Evolutionary conservation across 2,329 filamentous ascomycete species (phyloP), one percentile per base, ranked within the genome.

Genomic region (Rutstroemia sp.): DNA sequence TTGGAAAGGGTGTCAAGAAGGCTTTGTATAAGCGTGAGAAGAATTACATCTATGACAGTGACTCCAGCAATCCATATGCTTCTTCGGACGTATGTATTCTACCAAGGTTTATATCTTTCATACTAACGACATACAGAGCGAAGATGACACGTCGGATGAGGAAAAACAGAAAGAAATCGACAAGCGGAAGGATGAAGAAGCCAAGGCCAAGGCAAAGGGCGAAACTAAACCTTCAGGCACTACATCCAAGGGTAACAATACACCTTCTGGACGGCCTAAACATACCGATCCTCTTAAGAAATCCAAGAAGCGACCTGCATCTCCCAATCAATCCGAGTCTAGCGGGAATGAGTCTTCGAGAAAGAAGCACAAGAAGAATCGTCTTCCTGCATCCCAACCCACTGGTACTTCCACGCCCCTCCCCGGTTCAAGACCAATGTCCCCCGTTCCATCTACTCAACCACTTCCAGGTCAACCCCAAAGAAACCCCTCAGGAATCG

Each of bases 301-400:
- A 61, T 67, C 69, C 3, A 67, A 80, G 34, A 71, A 96, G 74
- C 85, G 92, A 30, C 81, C 89, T 34, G 90, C 91, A 18, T 96
- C 91, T 16, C 90, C 92, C 3, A 87, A 92, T 62, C 79, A 88
- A 34, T 96, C 69, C 0, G 92, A 97, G 69, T 90, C 90, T 9
- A 95, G 90, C 69, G 92, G 90, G 53, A 95, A 92, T 64, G 92
- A 97, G 70, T 92, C 89, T 0, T 83, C 85, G 23, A 86, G 87
- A 62, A 91, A 94, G 73, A 90, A 89, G 75, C 82, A 80, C 69
- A 82, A 87, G 68, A 88, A 86, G 74, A 87, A 87, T 69, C 79
- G 82, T 60, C 72, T 72, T 1, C 68, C 74, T 16, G 78, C 78
- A 14, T 70, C 76, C 2, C 75, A 74, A 53, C 73, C 72, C 9